Base-by-base conservation (phyloP, 75 land plant genomes). In the Selaginella moellendorffii region DNA sequence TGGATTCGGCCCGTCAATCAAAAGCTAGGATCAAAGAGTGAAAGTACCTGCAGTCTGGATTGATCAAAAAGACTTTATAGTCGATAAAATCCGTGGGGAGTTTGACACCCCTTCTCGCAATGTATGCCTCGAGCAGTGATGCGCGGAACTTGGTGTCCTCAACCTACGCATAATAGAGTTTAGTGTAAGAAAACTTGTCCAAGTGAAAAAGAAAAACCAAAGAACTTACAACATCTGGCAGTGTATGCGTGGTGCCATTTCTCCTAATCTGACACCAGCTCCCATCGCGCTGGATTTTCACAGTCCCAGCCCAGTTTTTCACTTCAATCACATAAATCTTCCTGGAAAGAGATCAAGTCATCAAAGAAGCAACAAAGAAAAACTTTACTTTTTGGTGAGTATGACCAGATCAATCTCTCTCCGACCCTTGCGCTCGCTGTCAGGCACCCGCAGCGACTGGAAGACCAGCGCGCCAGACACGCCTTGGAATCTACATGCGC, bases 401-500 rank as follows among this genome's bases (percentile, higher is more conserved):
- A 83, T 67, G 61, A 88, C 90, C 53, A 86, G 31, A 54, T 90
- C 91, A 29, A 90, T 76, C 30, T 65, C 75, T 66, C 71, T 79
- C 26, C 77, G 82, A 36, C 72, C 54, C 62, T 76, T 78, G 24
- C 77, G 69, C 29, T 75, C 81, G 18, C 75, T 69, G 69, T 90
- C 87, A 10, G 90, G 96, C 67, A 90, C 83, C 54, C 81, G 80
- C 52, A 90, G 81, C 1, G 87, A 86, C 0, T 73, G 74, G 60
- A 68, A 86, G 12, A 65, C 86, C 56, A 73, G 76, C 56, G 81
- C 83, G 0, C 75, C 81, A 46, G 66, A 82, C 30, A 86, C 26
- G 71, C 82, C 80, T 67, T 83, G 87, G 29, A 90, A 25, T 46
- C 90, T 86, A 58, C 36, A 63, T 21, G 52, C 52, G 10, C 28